Conservation (phyloP, 192 early-diverging fungal species). For the Entomortierella parvispora region DNA sequence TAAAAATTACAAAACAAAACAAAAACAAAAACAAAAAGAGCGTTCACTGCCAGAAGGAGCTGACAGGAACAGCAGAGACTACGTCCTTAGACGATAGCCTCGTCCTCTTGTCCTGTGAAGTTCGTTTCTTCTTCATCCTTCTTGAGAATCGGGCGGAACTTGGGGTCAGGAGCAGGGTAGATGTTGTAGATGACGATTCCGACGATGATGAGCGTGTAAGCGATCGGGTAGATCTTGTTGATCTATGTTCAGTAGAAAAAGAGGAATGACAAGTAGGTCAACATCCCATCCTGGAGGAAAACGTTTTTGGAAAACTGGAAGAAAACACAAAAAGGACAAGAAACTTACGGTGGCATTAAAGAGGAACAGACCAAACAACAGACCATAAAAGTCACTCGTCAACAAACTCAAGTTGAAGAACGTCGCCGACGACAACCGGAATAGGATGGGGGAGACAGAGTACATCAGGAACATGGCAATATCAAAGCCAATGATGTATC, state of each 20-base stretch:
- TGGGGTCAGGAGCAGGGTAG: constrained; percentile 64
- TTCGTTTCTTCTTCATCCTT: constrained; percentile 1
- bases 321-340: neutral
- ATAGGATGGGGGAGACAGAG: constrained; percentile 74
- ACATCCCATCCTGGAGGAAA: too few relatives aligned
- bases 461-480: constrained; percentile 79
- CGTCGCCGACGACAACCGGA: constrained; percentile 75
- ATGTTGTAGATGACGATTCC: constrained; percentile 78
- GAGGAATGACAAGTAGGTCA: neutral
- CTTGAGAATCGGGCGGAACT: constrained; percentile 41
- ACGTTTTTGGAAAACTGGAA: too few relatives aligned
- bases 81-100: constrained; percentile 13
- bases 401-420: constrained; percentile 83
- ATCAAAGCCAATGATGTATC: constrained; percentile 71
- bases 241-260: constrained; percentile 13
- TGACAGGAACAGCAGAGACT: too few relatives aligned
- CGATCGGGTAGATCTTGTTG: constrained; percentile 70
- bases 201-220: constrained; percentile 71
- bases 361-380: constrained; percentile 78
- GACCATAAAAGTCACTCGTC: constrained; percentile 83
- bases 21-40: constrained; percentile 7
- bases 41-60: neutral
- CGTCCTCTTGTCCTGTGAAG: neutral
- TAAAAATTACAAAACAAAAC: neutral
- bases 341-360: constrained; percentile 66